A percentile compares a stretch with the other conserved stretches of the same genome.
phyloP scores from a whole-genome alignment of 2,329 filamentous ascomycete species.

The Fusarium cicatricum region DNA sequence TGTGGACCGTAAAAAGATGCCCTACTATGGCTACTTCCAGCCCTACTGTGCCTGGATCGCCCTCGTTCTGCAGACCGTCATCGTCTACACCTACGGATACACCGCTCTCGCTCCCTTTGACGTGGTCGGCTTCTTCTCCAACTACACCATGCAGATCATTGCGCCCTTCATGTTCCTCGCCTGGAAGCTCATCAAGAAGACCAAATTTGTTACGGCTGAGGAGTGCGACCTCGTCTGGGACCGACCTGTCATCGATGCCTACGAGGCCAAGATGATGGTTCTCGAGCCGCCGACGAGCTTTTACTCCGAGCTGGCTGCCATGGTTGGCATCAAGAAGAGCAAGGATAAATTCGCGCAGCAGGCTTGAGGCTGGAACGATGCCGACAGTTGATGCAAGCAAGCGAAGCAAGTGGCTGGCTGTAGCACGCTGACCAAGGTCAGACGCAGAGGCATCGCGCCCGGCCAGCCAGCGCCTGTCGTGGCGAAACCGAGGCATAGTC shows the following conservation, averaged over 20 bases:
- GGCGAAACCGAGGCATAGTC: too few species aligned
- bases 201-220: constrained; percentile 56
- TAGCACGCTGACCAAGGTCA: background rate
- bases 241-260: constrained; percentile 59
- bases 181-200: constrained; percentile 67
- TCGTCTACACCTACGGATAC: constrained; percentile 60
- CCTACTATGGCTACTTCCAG: constrained; percentile 56
- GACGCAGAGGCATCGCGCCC: background rate
- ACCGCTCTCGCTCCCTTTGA: constrained; percentile 60
- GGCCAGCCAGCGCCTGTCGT: too few species aligned
- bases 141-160: constrained; percentile 61
- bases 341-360: constrained; percentile 22
- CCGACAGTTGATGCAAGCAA: background rate
- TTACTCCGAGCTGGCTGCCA: constrained; percentile 30
- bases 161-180: constrained; percentile 56
- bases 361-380: constrained; percentile 7
- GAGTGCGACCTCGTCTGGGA: constrained; percentile 66
- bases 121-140: constrained; percentile 52
- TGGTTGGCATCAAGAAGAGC: constrained; percentile 24
- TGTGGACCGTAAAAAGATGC: constrained; percentile 52
- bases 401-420: background rate
- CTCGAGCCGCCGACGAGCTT: constrained; percentile 53
- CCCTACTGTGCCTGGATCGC: constrained; percentile 33
- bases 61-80: constrained; percentile 21
- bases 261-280: constrained; percentile 51